Base-by-base conservation (phyloP, 805 yeast species). In the Citeromyces matritensis region DNA sequence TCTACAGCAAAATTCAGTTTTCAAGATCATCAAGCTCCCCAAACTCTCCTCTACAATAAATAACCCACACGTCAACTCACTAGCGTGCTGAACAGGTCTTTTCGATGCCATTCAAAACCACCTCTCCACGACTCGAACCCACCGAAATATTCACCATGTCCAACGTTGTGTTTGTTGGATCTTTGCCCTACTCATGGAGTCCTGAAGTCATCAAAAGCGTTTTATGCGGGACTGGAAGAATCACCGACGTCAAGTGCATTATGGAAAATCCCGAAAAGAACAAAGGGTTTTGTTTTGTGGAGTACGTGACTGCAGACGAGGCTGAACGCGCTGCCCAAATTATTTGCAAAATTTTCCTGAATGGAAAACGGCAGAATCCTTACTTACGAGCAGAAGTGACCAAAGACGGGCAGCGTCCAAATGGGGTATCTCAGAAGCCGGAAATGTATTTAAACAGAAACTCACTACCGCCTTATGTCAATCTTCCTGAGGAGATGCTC, bases 131-230 rank as follows among this genome's bases (percentile, higher is more conserved):
- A n/a, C n/a, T n/a, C n/a, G n/a, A n/a, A n/a, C n/a, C n/a, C n/a
- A n/a, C n/a, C n/a, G n/a, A n/a, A n/a, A n/a, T n/a, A n/a, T n/a
- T n/a, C n/a, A n/a, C n/a, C n/a, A 7, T 49, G 67, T 26, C 73
- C 72, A 14, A 47, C 74, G 13, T 25, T 13, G 27, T 25, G 2
- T 74, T 69, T 41, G 40, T 74, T 9, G 83, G 82, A 10, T 68
- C 65, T 41, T 55, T 79, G 17, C 91, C 91, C 1, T 65, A 65
- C 39, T 75, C 73, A 37, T 80, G 91, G 91, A 73, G 63, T 38
- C 74, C 68, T 34, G 69, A 68, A 31, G 68, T 64, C 10, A 57
- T 79, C 24, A 67, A 72, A 33, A 68, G 73, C 19, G 68, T 79
- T 8, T 74, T 78, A 15, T 73, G 80, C 33, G 86, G 86, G 1